Evolutionary conservation across 345 rosid genomes (phyloP).

Genomic region (Populus alba): DNA sequence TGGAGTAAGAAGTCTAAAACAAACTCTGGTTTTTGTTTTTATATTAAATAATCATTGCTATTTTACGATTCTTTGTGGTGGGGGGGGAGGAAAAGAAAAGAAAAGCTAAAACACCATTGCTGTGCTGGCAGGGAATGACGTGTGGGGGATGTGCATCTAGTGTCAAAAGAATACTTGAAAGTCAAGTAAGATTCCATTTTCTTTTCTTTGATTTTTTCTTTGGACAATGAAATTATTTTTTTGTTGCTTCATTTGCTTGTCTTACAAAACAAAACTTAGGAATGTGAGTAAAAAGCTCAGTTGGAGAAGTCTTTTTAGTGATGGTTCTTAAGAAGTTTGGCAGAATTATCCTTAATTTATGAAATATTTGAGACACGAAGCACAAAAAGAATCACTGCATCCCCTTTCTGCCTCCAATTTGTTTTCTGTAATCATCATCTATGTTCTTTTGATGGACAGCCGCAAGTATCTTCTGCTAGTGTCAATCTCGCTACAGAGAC

Average conservation of each 20-base stretch:
- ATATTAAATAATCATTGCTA: not conserved
- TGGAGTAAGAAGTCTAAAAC: slow-evolving; percentile 50
- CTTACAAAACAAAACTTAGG: not conserved
- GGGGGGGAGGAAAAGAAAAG: not conserved
- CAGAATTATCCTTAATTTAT: not conserved
- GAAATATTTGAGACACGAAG: not conserved
- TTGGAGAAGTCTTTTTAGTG: not conserved
- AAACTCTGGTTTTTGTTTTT: not conserved
- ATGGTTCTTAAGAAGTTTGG: not conserved
- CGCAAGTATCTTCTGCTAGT: slow-evolving; percentile 83
- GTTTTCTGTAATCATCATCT: not conserved
- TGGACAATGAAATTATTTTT: not conserved
- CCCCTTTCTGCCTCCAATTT: not conserved
- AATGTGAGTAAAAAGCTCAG: not conserved
- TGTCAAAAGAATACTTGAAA: slow-evolving; percentile 88
- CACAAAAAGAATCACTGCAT: not conserved
- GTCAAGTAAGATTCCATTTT: slow-evolving; percentile 55
- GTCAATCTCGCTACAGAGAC: slow-evolving; percentile 94
- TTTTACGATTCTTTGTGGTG: not conserved
- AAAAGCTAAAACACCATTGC: not conserved
- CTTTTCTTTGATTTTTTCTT: not conserved
- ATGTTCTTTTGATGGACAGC: slow-evolving; percentile 37
- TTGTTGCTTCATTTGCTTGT: not conserved
- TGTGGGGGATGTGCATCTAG: slow-evolving; percentile 99
- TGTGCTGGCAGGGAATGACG: slow-evolving; percentile 70